Evolutionary conservation across 352 stramenopile species (phyloP), one percentile per base, ranked within the genome.

Genomic region (Phytophthora agathidicida): DNA sequence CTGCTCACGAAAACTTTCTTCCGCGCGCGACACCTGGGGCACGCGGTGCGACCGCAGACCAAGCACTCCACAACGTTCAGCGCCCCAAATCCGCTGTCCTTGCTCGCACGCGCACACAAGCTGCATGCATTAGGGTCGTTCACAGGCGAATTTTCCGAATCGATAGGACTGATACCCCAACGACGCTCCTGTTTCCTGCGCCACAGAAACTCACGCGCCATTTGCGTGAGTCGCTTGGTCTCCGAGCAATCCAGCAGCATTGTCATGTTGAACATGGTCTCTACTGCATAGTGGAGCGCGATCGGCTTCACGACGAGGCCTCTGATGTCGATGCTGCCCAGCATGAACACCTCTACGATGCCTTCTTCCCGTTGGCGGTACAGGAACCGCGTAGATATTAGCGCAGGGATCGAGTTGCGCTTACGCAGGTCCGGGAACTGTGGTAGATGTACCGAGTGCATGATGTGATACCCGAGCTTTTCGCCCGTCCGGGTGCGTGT

Each of bases 1-100:
- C 67, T 66, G 27, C 60, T 67, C 13, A 79, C 48, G 38, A 86
- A 88, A 37, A 88, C 57, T 26, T 71, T 58, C 44, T 77, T 77
- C 5, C 27, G 60, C 2, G 53, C 39, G 0, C 65, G 68, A 35
- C 68, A 77, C 20, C 59, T 53, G 4, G 59, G 28, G 30, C 68
- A 77, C 4, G 60, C 68, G 5, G 28, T 24, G 9, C 56, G 58
- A 4, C 68, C 64, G 19, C 68, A 77, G 3, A 68, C 62, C 24
- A 70, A 36, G 22, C 68, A 77, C 16, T 64, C 51, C 3, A 68
- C 49, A 2, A 71, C 41, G 24, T 41, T 71, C 1, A 27, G 11
- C 17, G 46, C 16, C 16, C 54, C 73, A 31, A 82, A 28, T 5
- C 54, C 48, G 31, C 56, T 28, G 23, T 51, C 31, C 55, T 68